Conservation (phyloP, 2,329 filamentous ascomycete genomes). For the Calonectria pseudoreteaudii region DNA sequence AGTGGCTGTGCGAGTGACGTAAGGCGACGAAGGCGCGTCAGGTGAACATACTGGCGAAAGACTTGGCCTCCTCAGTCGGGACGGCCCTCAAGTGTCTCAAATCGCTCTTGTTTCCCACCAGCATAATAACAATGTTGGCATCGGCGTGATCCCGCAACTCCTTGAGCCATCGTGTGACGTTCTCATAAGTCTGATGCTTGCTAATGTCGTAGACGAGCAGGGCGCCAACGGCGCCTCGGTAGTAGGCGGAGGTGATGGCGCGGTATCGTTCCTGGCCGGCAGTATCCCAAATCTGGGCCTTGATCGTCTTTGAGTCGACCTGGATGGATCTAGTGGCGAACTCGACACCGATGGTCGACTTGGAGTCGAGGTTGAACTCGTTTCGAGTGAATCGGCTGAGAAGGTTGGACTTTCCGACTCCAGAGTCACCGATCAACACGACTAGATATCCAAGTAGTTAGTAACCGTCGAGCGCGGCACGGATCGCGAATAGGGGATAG, state of each 20-base stretch:
- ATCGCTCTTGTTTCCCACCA: slow-evolving; percentile 99
- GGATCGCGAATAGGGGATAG: slow-evolving; percentile 28
- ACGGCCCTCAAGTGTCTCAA: slow-evolving; percentile 97
- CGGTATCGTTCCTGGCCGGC: slow-evolving; percentile 99
- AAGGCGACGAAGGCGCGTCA: slow-evolving; percentile 25
- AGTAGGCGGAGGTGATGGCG: slow-evolving; percentile 99
- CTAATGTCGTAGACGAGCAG: slow-evolving; percentile 99
- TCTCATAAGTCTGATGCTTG: slow-evolving; percentile 99
- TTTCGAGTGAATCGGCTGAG: slow-evolving; percentile 99
- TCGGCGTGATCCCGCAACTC: slow-evolving; percentile 98
- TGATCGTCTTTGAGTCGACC: slow-evolving; percentile 99
- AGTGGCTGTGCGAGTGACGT: slow-evolving; percentile 9
- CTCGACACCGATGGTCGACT: slow-evolving; percentile 99
- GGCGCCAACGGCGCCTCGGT: slow-evolving; percentile 95
- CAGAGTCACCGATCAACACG: slow-evolving; percentile 98
- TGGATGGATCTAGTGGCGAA: slow-evolving; percentile 99
- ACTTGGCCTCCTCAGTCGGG: slow-evolving; percentile 96
- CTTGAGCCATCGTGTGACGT: slow-evolving; percentile 98
- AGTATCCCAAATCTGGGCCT: slow-evolving; percentile 99
- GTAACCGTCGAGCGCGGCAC: slow-evolving; percentile 35
- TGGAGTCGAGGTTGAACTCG: slow-evolving; percentile 99
- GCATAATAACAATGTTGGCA: slow-evolving; percentile 99
- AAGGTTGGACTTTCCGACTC: slow-evolving; percentile 99
- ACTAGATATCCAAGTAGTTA: slow-evolving; percentile 66
- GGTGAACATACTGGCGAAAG: slow-evolving; percentile 84